Base-by-base conservation (phyloP, 441 rosid species). In the Adansonia gregorii region DNA sequence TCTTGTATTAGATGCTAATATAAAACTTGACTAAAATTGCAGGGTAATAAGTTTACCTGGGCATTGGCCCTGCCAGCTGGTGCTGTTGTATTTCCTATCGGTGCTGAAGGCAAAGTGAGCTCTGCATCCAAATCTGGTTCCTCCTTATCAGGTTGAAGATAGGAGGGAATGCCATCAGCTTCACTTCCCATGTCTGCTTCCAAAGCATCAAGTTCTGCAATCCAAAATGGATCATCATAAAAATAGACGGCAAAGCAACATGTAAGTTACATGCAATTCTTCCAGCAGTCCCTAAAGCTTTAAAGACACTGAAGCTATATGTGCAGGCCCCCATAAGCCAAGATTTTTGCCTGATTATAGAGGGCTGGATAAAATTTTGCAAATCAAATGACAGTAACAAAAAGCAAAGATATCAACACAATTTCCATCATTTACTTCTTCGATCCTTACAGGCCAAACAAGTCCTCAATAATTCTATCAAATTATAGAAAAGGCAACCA, bases 161-260 rank as follows among this genome's bases (percentile, higher is more conserved):
- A 94, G 56, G 98, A 93, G 73, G 99, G 98, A 78, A 94, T 83
- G 43, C 92, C 98, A 61, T 87, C 90, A 41, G 88, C 84, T 85
- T 96, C 99, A 84, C 83, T 78, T 82, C 97, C 97, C 99, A 89
- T 90, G 82, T 93, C 99, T 67, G 92, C 94, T 85, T 94, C 98
- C 80, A 94, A 78, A 48, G 94, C 99, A 81, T 94, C 98, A 75
- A 97, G 99, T 90, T 97, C 98, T 94, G 92, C 79, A 84, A 74
- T 60, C 9, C 67, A 81, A 74, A 58, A 68, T 56, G 60, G 41
- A 52, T 39, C 15, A 67, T 11, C 22, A 59, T 9, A 60, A 46
- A 8, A 4, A 24, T n/a, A 31, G 5, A 35, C 20, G 15, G 45
- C 45, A 22, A 59, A 12, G 15, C 6, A 31, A 54, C 61, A 31